These are phyloP conservation scores for Trichoderma sp. DNA, from an alignment of 2,329 filamentous ascomycete species.

Conservation along the genomic window DNA sequence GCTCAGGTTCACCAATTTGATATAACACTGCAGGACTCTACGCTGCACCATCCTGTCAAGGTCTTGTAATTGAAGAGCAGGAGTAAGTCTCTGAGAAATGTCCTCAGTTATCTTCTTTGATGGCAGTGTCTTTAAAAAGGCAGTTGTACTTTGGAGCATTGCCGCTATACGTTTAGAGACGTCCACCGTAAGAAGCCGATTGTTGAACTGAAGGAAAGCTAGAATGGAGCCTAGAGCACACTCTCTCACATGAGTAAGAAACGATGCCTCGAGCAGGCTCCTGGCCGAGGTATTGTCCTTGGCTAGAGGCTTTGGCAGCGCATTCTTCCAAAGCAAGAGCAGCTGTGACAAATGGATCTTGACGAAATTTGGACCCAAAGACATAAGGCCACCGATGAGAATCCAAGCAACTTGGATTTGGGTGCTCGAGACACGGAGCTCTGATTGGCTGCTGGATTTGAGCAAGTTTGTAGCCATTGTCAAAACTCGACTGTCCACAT, in stretches of 20 bases:
- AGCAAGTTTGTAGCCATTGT: conserved; percentile 88
- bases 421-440: conserved; percentile 85
- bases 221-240: conserved; percentile 90
- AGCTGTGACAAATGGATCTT: conserved; percentile 97
- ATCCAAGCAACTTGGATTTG: conserved; percentile 99
- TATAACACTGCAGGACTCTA: conserved; percentile 91
- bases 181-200: conserved; percentile 85
- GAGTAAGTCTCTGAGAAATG: conserved; percentile 77
- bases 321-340: conserved; percentile 94
- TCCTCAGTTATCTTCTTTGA: conserved; percentile 85
- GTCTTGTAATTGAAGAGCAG: conserved; percentile 85
- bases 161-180: conserved; percentile 88
- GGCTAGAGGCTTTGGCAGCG: conserved; percentile 88
- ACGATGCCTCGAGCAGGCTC: conserved; percentile 85
- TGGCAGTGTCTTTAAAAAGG: conserved; percentile 84
- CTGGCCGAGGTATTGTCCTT: conserved; percentile 86
- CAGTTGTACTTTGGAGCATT: conserved; percentile 93
- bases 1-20: conserved; percentile 84
- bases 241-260: conserved; percentile 90
- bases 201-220: conserved; percentile 92
- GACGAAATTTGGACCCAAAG: conserved; percentile 94
- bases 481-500: conserved; percentile 89
- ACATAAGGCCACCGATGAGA: conserved; percentile 93
- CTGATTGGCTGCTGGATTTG: conserved; percentile 88
- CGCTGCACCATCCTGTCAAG: conserved; percentile 91